Base-by-base conservation (phyloP, 2,329 filamentous ascomycete genomes). In the Exophiala mesophila region DNA sequence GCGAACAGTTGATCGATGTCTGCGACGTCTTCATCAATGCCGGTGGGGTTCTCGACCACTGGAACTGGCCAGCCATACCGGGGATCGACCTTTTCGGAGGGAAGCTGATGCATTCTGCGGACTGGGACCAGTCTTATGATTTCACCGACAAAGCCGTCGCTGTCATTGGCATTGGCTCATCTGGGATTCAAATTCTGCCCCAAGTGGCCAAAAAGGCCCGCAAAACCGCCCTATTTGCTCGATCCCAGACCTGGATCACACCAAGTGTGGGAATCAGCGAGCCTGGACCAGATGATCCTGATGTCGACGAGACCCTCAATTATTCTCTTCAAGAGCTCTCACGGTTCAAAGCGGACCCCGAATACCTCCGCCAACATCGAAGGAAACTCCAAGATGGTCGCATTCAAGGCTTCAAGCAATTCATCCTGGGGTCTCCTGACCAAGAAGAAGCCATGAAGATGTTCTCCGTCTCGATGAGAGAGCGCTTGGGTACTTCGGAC, bases 1-100 rank as follows among this genome's bases (percentile, higher is more conserved):
- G 56, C 9, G 19, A 41, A 3, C 16, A 20, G 13, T 15, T 36
- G 10, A 15, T 12, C 8, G 32, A 45, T 19, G n/a, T 23, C 10
- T 40, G 50, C 2, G 37, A 42, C 30, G 6, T 40, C 9, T 15
- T 80, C 9, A 64, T 79, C 16, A 74, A 70, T 9, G 76, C 71
- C 2, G 73, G 78, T 19, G 77, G 77, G 1, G 73, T 77, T 51
- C 59, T 80, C 16, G 57, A 51, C 21, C 41, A 53, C 2, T 56
- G 44, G 46, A 42, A 26, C n/a, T 53, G 47, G 47, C 56, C 56
- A 3, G 52, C 59, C n/a, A 59, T 60, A 45, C 26, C 10, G 13
- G 44, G 44, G 8, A 28, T 42, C 5, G 59, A 61, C 19, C 49
- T 33, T 0, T 68, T 63, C 41, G 39, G 55, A 38, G 66, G 65